Conservation (phyloP, 2,329 filamentous ascomycete species). For the Aspergillus hiratsukae region DNA sequence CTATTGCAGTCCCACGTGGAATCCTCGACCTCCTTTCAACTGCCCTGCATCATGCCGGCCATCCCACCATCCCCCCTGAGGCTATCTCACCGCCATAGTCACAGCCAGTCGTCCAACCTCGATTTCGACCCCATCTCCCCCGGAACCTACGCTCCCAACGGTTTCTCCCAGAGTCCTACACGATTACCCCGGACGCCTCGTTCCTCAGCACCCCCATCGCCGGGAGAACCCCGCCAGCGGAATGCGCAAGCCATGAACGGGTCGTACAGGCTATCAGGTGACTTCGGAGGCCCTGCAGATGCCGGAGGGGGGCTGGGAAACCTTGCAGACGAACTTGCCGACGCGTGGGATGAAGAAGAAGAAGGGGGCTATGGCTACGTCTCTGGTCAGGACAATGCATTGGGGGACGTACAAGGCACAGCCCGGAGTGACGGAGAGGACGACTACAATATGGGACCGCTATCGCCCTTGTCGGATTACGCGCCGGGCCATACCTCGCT, state of each 20-base stretch:
- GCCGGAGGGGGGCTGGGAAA: constrained; percentile 52
- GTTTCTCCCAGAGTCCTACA: constrained; percentile 28
- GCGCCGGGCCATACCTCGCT: constrained; percentile 23
- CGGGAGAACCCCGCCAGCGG: constrained; percentile 33
- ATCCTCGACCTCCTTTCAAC: neutral
- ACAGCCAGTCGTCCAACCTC: constrained; percentile 30
- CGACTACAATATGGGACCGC: constrained; percentile 25
- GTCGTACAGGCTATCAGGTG: constrained; percentile 35
- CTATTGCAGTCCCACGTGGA: neutral
- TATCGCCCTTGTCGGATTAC: constrained; percentile 20
- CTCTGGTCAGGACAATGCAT: constrained; percentile 34
- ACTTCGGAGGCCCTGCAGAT: constrained; percentile 31
- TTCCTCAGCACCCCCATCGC: constrained; percentile 36
- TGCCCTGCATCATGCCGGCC: constrained; percentile 21
- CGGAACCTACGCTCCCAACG: constrained; percentile 26
- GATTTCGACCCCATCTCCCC: constrained; percentile 36
- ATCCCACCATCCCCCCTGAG: constrained; percentile 33
- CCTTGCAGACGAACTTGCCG: constrained; percentile 60
- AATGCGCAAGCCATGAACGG: constrained; percentile 34
- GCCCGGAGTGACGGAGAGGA: constrained; percentile 30
- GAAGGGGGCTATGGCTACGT: constrained; percentile 44
- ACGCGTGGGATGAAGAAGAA: constrained; percentile 51
- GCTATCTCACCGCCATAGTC: constrained; percentile 34
- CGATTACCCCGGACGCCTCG: constrained; percentile 32
- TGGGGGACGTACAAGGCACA: constrained; percentile 26